These are phyloP conservation scores for Chalciporus sphaerocephalus DNA, from an alignment of 768 basidiomycete genomes.

Conservation along the genomic window DNA sequence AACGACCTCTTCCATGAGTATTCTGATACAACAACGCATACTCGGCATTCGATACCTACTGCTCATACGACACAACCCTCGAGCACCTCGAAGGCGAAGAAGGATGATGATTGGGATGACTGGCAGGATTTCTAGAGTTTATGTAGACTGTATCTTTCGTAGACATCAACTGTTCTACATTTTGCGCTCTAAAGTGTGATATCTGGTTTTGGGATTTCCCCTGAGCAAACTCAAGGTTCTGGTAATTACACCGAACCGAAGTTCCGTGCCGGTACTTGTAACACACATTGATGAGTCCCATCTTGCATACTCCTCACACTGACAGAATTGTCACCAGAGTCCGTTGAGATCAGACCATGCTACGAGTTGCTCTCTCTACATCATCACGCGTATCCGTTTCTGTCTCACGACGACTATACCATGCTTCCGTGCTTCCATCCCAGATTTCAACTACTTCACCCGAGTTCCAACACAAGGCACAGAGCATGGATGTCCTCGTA, in stretches of 20 bases:
- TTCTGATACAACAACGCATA: constrained; percentile 19
- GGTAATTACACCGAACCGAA: constrained; percentile 13
- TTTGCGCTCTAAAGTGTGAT: no score
- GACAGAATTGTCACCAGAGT: neutral
- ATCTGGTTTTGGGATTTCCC: neutral
- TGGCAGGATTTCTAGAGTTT: constrained; percentile 74
- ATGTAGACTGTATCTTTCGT: neutral
- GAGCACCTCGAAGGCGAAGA: constrained; percentile 22
- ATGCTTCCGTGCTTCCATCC: constrained; percentile 72
- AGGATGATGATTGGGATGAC: constrained; percentile 65
- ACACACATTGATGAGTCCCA: neutral
- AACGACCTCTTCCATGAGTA: constrained; percentile 56
- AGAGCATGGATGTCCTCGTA: constrained; percentile 68
- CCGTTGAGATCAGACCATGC: constrained; percentile 13
- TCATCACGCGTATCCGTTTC: constrained; percentile 5
- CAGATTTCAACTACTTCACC: constrained; percentile 62
- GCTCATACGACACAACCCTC: constrained; percentile 7
- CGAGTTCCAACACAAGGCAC: constrained; percentile 64
- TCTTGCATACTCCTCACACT: neutral
- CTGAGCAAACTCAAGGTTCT: neutral
- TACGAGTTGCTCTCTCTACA: constrained; percentile 17
- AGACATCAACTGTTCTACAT: neutral
- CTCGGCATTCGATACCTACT: constrained; percentile 3
- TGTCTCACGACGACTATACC: constrained; percentile 41
- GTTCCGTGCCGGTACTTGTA: constrained; percentile 21